Evolutionary conservation across 768 basidiomycete species (phyloP).

Genomic region (Leucosporidium scottii): DNA sequence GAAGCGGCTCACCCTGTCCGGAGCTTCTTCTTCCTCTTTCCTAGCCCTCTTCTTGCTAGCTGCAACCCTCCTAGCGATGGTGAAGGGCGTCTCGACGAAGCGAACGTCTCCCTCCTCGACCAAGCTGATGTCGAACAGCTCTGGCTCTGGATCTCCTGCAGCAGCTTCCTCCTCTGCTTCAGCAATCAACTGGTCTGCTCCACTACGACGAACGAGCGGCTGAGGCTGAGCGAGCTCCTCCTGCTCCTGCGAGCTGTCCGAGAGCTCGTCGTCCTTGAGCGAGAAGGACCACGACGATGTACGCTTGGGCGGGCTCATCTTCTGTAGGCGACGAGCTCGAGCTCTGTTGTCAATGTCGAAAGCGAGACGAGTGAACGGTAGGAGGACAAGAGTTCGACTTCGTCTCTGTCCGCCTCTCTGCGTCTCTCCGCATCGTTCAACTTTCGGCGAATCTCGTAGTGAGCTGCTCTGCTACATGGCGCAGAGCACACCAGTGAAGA

Average conservation of each 20-base stretch:
- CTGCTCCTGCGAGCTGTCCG: not conserved
- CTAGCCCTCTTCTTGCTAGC: not conserved
- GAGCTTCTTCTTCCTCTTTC: not conserved
- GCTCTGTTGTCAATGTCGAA: too few relatives aligned
- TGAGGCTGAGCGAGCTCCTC: not conserved
- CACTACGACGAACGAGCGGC: not conserved
- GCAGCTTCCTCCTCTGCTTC: not conserved
- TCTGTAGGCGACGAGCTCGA: too few relatives aligned
- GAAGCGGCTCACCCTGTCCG: not conserved
- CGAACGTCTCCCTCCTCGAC: constrained; percentile 8
- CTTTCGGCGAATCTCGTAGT: too few relatives aligned
- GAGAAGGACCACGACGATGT: too few relatives aligned
- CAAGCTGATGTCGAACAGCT: constrained; percentile 10
- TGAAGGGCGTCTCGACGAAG: constrained; percentile 16
- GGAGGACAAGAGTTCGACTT: too few relatives aligned
- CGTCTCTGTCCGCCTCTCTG: too few relatives aligned
- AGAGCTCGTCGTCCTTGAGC: not conserved
- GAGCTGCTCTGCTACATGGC: too few relatives aligned
- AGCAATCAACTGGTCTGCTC: not conserved
- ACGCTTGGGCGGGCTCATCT: too few relatives aligned
- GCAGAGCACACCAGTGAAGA: too few relatives aligned
- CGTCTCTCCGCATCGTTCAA: too few relatives aligned
- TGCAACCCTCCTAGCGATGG: constrained; percentile 10
- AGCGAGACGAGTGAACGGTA: too few relatives aligned
- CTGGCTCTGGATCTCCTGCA: not conserved